Base-by-base conservation (phyloP, 2,329 filamentous ascomycete species). In the Epichloe sibirici region DNA sequence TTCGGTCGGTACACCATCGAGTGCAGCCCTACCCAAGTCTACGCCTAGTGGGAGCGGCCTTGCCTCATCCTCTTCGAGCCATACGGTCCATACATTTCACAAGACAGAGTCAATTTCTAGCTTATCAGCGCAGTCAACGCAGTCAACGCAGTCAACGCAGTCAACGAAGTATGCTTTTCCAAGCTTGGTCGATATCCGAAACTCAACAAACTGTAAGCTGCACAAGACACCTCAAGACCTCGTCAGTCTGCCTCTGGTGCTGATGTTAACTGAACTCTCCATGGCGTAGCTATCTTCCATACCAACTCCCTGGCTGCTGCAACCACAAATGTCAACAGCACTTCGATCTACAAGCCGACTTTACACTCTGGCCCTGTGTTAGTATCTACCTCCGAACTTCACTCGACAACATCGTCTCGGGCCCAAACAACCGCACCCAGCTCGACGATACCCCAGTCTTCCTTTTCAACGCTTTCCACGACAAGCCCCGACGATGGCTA, bases 181-280 rank as follows among this genome's bases (percentile, higher is more conserved):
- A 15, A 54, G 44, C 12, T n/a, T 57, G n/a, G 48, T 34, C 8
- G 58, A 56, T 6, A 34, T 48, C 28, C 58, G 54, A 37, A 63
- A 64, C 43, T 55, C 55, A 51, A 64, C 62, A 51, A 58, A 52
- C 49, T 47, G 62, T 64, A 57, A 45, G 59, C 28, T 43, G 17
- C 28, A 1, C 34, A 17, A 37, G 23, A 13, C 38, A 13, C 4
- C n/a, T 7, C 12, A 15, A 11, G 3, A 28, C 3, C 40, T 23
- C 11, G 13, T 28, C 31, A 38, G 5, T n/a, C 28, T 31, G 23
- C 21, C 23, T 25, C 28, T 31, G 12, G 21, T 21, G 39, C 44
- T 44, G 25, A 48, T 31, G 31, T 8, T 31, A 31, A 31, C 31
- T 31, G 31, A 31, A 31, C 35, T 37, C 25, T 17, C 28, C 21